Base-by-base conservation (phyloP, 202 grass and related monocot genomes). In the Eragrostis tef region DNA sequence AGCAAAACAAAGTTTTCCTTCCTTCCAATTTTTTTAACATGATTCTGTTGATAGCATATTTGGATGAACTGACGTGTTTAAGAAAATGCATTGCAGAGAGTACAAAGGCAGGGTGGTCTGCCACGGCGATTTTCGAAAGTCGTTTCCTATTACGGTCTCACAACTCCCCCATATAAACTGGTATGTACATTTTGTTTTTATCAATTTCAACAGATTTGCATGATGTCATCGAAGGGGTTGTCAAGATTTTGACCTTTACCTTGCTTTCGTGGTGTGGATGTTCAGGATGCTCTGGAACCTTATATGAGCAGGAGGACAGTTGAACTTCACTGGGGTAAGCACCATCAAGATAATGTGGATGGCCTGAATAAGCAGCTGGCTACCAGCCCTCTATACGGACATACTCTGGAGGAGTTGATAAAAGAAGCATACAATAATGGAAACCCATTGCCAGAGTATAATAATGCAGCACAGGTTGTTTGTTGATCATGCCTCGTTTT, bases 371-470 rank as follows among this genome's bases (percentile, higher is more conserved):
- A 81, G 80, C 90, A 95, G 76, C 80, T 98, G 11, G 72, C 79
- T 50, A 93, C 59, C 79, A 95, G 90, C 79, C 61, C 85, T 11
- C 80, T 98, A 27, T 98, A 98, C 85, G 92, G 96, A 25, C 72
- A 91, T 83, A 98, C 90, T 24, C 85, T 95, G 83, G 92, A 95
- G 85, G 92, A 95, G 19, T 79, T 95, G 59, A 78, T 98, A 79
- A 98, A 95, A 87, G 93, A 83, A 73, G 94, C 90, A 0, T 98
- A 95, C 77, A 98, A 98, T 84, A 98, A 98, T 44, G 96, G 96
- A 29, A 98, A 91, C 68, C 96, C 92, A 6, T 77, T 98, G 71
- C 87, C 88, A 49, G 90, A 98, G 67, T 93, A 91, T 83, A 97
- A 97, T 66, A 88, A 93, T 63, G 88, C 90, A 20, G 81, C 93